Evolutionary conservation across 306 rosid species (phyloP).

Genomic region (Corylus avellana): DNA sequence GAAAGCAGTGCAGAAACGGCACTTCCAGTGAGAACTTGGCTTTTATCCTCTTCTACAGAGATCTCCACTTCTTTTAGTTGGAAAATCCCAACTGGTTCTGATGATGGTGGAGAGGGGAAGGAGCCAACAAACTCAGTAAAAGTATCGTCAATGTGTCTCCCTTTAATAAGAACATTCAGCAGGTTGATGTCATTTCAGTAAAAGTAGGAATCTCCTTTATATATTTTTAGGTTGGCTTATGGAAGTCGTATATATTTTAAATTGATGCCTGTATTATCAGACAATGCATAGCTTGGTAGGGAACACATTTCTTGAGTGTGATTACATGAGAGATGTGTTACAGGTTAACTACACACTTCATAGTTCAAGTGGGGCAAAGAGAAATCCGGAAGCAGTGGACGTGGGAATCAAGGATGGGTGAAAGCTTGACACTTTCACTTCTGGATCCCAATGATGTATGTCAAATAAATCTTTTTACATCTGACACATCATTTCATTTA

Average conservation of each 20-base stretch:
- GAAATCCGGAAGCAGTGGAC: constrained; percentile 79
- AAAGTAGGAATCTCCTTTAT: constrained; percentile 10
- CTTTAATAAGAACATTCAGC: constrained; percentile 64
- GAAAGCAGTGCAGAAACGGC: constrained; percentile 57
- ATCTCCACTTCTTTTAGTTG: constrained; percentile 75
- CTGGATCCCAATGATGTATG: constrained; percentile 83
- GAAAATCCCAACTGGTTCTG: constrained; percentile 90
- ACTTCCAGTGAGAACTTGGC: constrained; percentile 75
- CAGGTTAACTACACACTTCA: constrained; percentile 89
- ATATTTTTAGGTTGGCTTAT: not conserved
- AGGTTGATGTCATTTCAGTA: constrained; percentile 53
- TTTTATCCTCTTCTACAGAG: constrained; percentile 64
- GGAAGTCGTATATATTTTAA: not conserved
- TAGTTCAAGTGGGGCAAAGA: constrained; percentile 69
- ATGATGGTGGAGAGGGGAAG: constrained; percentile 86
- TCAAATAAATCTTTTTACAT: constrained; percentile 12
- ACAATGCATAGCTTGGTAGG: not conserved
- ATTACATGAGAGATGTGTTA: constrained; percentile 40
- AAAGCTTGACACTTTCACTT: constrained; percentile 86
- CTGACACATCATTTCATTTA: constrained; percentile 18
- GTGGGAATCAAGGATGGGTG: constrained; percentile 94
- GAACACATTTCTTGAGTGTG: constrained; percentile 26
- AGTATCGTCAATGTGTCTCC: constrained; percentile 67
- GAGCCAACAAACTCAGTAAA: constrained; percentile 69
- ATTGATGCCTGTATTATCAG: not conserved